Base-by-base conservation (phyloP, 441 rosid genomes). In the Pelargonium australe region DNA sequence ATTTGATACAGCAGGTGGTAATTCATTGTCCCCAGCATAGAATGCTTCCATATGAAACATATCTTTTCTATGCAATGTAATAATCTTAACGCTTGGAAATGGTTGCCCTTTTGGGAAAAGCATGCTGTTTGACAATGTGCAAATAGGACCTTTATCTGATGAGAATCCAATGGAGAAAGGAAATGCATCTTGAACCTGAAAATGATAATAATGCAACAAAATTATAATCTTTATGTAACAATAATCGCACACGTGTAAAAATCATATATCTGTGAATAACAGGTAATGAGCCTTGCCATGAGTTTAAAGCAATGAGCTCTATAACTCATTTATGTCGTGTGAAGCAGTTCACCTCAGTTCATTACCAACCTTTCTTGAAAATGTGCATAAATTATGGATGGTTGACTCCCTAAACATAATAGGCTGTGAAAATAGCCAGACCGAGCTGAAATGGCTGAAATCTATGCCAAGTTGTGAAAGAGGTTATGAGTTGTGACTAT, bases 161-260 rank as follows among this genome's bases (percentile, higher is more conserved):
- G 86, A 82, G 77, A 85, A 80, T 68, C 91, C 91, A 53, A 88
- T 67, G 66, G 94, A 80, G 75, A 85, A 86, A 67, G 89, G 91
- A 60, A 80, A 64, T 44, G 85, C 83, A 84, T 88, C 94, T 74
- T 88, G 88, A 77, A 86, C 94, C 94, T 88, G 81, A 75, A 75
- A 74, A 72, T 49, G 58, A 37, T 43, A 61, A 70, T 25, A 3
- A 49, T 12, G 16, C 57, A 49, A 13, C 2, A 9, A 44, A 44
- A 44, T 44, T 23, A 12, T 4, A 12, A 44, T 44, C 49, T 44
- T 44, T 9, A 44, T 44, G 49, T 9, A 10, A 1, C 7, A 44
- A 44, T 44, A 44, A 12, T 13, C 2, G 25, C 25, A 23, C 25
- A 2, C 25, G 25, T 23, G 25, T 23, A 49, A 49, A 12, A 11